Evolutionary conservation across 352 stramenopile species (phyloP).

Genomic region (Phytophthora vignae): DNA sequence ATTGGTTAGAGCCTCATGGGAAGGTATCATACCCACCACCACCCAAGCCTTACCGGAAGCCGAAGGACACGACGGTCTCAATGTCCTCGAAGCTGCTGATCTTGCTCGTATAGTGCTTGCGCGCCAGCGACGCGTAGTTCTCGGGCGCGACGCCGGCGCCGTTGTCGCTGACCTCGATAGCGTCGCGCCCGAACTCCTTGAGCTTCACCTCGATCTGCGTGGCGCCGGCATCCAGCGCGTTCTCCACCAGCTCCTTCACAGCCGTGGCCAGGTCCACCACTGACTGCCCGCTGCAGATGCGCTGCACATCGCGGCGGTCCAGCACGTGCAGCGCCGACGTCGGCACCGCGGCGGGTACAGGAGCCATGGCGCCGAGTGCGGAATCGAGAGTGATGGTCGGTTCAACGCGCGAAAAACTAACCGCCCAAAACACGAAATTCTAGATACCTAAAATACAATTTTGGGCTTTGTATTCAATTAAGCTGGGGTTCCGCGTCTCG

Average conservation of each 20-base stretch:
- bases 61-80: slow-evolving; percentile 87
- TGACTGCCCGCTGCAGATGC: slow-evolving; percentile 93
- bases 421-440: background rate
- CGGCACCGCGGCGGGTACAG: background rate
- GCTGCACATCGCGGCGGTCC: slow-evolving; percentile 58
- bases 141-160: slow-evolving; percentile 85
- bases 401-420: background rate
- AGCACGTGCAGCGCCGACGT: slow-evolving; percentile 48
- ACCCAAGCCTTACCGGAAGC: slow-evolving; percentile 84
- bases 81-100: slow-evolving; percentile 96
- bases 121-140: slow-evolving; percentile 84
- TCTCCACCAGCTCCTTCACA: slow-evolving; percentile 98
- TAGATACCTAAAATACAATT: background rate
- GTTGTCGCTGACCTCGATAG: slow-evolving; percentile 97
- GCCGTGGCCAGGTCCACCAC: slow-evolving; percentile 95
- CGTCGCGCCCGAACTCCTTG: slow-evolving; percentile 91
- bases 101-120: slow-evolving; percentile 97
- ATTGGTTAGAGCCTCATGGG: background rate
- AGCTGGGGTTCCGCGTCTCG: background rate
- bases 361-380: background rate
- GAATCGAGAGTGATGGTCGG: slow-evolving; percentile 30
- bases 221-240: slow-evolving; percentile 82
- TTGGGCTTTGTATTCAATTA: background rate
- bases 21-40: too few relatives aligned
- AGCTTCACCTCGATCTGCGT: slow-evolving; percentile 90